Percentiles rank a stretch among this genome's conserved stretches.
phyloP scores from a whole-genome alignment of 768 basidiomycete species.

The Suillus alpinus region DNA sequence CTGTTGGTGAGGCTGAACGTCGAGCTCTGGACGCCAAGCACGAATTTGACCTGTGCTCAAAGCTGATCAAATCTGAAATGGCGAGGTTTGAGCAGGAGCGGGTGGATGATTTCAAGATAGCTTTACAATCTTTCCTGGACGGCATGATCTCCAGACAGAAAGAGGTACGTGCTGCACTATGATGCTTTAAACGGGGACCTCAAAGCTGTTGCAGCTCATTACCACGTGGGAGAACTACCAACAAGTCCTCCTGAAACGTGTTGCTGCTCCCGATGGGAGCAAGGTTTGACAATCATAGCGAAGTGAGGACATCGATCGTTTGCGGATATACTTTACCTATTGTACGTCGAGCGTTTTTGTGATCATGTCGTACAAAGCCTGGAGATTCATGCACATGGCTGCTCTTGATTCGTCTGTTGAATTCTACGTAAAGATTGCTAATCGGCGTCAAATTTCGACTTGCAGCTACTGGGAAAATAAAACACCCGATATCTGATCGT shows the following conservation, averaged over 20 bases:
- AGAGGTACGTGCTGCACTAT: constrained; percentile 45
- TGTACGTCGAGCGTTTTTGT: not conserved
- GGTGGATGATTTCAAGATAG: constrained; percentile 87
- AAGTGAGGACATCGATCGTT: not conserved
- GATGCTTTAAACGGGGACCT: not conserved
- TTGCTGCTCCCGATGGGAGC: constrained; percentile 9
- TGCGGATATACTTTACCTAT: not conserved
- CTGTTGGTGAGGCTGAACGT: constrained; percentile 66
- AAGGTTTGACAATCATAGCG: not conserved
- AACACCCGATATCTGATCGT: not conserved
- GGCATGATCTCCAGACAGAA: constrained; percentile 86
- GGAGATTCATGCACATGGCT: not conserved
- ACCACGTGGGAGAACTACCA: constrained; percentile 81
- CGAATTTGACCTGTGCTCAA: constrained; percentile 88
- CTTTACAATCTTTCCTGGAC: constrained; percentile 79
- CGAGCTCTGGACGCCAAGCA: constrained; percentile 77
- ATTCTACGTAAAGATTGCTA: too few relatives aligned
- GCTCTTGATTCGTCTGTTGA: not conserved
- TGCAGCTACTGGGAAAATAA: not conserved
- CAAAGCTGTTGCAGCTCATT: constrained; percentile 53
- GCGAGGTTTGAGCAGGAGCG: constrained; percentile 91
- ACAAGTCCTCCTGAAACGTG: constrained; percentile 58
- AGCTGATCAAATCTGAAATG: constrained; percentile 85
- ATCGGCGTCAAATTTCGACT: too few relatives aligned
- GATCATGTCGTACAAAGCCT: not conserved